These are phyloP conservation scores for Citrus trifoliata DNA, from an alignment of 345 rosid species.

Conservation along the genomic window DNA sequence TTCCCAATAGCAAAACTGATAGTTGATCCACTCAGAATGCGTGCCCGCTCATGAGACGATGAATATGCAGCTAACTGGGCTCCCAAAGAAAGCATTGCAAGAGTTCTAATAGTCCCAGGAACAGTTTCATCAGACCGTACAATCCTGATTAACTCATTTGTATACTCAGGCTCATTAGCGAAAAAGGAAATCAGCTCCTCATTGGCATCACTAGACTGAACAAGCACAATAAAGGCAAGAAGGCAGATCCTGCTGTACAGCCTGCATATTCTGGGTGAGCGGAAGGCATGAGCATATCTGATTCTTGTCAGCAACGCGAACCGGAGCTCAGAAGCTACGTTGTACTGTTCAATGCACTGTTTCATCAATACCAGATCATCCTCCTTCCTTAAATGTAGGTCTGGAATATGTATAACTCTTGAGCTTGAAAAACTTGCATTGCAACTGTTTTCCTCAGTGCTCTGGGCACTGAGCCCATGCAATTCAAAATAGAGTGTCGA, in stretches of 20 bases:
- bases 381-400: slow-evolving; percentile 80
- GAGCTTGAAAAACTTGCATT: slow-evolving; percentile 35
- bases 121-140: slow-evolving; percentile 83
- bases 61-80: slow-evolving; percentile 95
- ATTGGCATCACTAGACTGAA: slow-evolving; percentile 91
- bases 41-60: slow-evolving; percentile 91
- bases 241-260: slow-evolving; percentile 90
- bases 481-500: slow-evolving; percentile 87
- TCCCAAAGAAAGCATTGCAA: slow-evolving; percentile 92
- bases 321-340: slow-evolving; percentile 71
- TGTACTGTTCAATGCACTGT: slow-evolving; percentile 71
- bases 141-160: slow-evolving; percentile 88
- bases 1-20: slow-evolving; percentile 89
- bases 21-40: slow-evolving; percentile 88
- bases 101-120: slow-evolving; percentile 84
- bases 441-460: slow-evolving; percentile 31
- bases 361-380: slow-evolving; percentile 80
- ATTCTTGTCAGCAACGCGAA: slow-evolving; percentile 87
- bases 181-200: slow-evolving; percentile 88
- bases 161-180: slow-evolving; percentile 95
- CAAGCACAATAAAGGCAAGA: slow-evolving; percentile 90
- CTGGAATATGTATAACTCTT: slow-evolving; percentile 67
- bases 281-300: slow-evolving; percentile 89
- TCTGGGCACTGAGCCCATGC: slow-evolving; percentile 55
- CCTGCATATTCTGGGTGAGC: slow-evolving; percentile 81